phyloP scores from a whole-genome alignment of 1,284 basidiomycete genomes.

The Cutaneotrichosporon dermatis region DNA sequence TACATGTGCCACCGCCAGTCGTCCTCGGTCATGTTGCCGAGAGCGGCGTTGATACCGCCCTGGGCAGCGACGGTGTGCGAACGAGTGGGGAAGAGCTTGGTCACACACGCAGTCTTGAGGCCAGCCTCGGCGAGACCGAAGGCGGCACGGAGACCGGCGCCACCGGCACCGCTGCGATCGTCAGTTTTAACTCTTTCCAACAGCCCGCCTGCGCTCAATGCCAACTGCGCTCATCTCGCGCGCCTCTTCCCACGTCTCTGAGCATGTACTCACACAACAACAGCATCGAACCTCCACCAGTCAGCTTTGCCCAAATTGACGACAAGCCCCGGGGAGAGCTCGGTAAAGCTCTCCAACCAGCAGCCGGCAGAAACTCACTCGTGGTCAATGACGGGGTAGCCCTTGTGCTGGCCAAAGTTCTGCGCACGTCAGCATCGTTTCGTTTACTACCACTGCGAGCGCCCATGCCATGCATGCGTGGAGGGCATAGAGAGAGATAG shows the following conservation, averaged over 20 bases:
- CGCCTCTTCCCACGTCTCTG: neutral
- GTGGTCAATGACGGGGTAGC: conserved; percentile 93
- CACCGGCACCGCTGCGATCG: conserved; percentile 77
- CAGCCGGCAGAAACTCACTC: conserved; percentile 37
- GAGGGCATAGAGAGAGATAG: too few relatives aligned
- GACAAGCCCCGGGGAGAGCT: neutral
- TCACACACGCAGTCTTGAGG: conserved; percentile 97
- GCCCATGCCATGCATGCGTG: too few relatives aligned
- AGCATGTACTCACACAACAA: conserved; percentile 72
- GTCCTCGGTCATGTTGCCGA: conserved; percentile 99
- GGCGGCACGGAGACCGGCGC: conserved; percentile 94
- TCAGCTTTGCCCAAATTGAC: conserved; percentile 8
- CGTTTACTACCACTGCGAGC: too few relatives aligned
- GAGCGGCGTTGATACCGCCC: conserved; percentile 98
- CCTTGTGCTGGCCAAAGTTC: conserved; percentile 49
- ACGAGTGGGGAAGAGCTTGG: conserved; percentile 98
- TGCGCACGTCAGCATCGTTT: conserved; percentile 14
- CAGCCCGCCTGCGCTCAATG: too few relatives aligned
- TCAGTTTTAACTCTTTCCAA: neutral
- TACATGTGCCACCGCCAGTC: conserved; percentile 99
- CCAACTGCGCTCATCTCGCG: neutral
- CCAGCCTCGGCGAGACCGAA: conserved; percentile 99
- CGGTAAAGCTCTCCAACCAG: too few relatives aligned
- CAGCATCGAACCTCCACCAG: conserved; percentile 74
- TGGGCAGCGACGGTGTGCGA: conserved; percentile 99